These are phyloP conservation scores for Whalleya microplaca DNA, from an alignment of 2,329 filamentous ascomycete species.

Conservation along the genomic window DNA sequence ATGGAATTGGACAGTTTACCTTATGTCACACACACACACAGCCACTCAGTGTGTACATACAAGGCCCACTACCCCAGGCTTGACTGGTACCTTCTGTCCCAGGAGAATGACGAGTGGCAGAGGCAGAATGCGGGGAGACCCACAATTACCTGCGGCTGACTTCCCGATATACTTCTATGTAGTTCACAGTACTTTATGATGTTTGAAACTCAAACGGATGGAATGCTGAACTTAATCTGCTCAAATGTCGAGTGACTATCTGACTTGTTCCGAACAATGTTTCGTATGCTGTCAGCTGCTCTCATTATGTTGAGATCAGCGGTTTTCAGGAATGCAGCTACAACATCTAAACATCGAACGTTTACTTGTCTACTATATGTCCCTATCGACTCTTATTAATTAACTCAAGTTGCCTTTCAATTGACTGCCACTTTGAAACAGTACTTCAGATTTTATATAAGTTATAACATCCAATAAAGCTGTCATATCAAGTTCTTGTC, in stretches of 20 bases:
- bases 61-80: too few species aligned
- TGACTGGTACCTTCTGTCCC: conserved; percentile 7
- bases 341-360: too few species aligned
- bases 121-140: conserved; percentile 25
- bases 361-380: too few species aligned
- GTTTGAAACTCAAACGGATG: too few species aligned
- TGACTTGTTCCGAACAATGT: background rate
- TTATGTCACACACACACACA: too few species aligned
- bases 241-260: background rate
- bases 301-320: background rate
- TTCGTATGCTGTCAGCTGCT: background rate
- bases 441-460: too few species aligned
- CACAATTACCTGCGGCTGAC: conserved; percentile 25
- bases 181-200: background rate
- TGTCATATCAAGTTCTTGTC: too few species aligned
- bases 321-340: background rate
- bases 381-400: too few species aligned
- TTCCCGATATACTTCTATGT: background rate
- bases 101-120: conserved; percentile 21
- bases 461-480: too few species aligned
- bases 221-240: too few species aligned
- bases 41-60: background rate
- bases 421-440: too few species aligned
- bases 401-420: too few species aligned
- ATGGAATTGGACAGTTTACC: conserved; percentile 22